Evolutionary conservation across 148 eudicot genomes (phyloP), one percentile per base, ranked within the genome.

Genomic region (Selenicereus undatus): DNA sequence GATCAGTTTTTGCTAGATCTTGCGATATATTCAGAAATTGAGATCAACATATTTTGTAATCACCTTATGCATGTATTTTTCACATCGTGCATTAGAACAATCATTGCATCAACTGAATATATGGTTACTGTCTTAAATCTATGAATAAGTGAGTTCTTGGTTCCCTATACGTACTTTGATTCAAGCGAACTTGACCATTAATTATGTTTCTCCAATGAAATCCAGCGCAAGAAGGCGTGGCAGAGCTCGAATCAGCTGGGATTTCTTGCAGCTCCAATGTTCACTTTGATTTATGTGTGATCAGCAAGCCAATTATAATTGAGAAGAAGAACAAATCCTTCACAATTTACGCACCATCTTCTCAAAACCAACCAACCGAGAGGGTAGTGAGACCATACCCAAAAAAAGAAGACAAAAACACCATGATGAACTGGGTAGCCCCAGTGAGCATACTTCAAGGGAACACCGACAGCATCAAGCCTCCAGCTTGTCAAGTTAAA

Each of bases 401-500:
- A 74, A 80, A 70, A 39, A 80, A 54, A 64, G 77, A 80, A 27
- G 71, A 80, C 32, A 4, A 10, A 80, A 58, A 26, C 21, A 65
- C 77, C 32, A 80, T 80, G 82, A 80, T 80, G 82, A 42, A 80
- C 20, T 29, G 24, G 18, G 82, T 80, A 35, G 22, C 71, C 30
- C 77, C 82, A 42, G 70, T 80, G 9, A 51, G 62, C 2, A 73
- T 80, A 72, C 48, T 54, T 42, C 24, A 35, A 18, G 68, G 76
- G 48, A 71, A 35, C 6, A 20, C 3, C 9, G 11, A 54, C 42
- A 81, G 45, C 13, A 84, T 72, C 16, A 56, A 83, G 66, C 39
- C 84, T 24, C 90, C 90, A 20, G 71, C 81, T 36, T 92, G 96
- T 78, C 65, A 85, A 10, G 81, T 88, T 73, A 82, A 27, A 58